Conservation (phyloP, 108 stramenopile species). For the Nannochloropsis gaditana region DNA sequence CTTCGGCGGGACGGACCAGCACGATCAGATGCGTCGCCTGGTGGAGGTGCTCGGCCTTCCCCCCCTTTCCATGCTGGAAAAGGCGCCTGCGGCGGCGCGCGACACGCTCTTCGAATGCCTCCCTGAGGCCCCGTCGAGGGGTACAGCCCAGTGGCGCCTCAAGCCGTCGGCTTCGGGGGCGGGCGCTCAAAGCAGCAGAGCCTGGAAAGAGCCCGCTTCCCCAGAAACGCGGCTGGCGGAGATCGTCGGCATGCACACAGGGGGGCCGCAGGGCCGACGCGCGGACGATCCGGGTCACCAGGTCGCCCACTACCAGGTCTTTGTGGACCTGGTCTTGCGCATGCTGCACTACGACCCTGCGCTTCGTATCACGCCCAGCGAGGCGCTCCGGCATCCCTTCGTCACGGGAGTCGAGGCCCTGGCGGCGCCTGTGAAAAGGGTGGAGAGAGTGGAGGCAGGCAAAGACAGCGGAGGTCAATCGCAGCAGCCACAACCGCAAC, state of each 20-base stretch:
- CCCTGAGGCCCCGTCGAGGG: background rate
- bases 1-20: constrained; percentile 88
- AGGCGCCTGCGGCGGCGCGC: constrained; percentile 66
- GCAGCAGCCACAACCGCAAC: background rate
- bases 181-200: constrained; percentile 62
- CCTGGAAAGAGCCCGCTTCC: constrained; percentile 51
- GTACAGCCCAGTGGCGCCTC: background rate
- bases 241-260: constrained; percentile 52
- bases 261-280: constrained; percentile 51
- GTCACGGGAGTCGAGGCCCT: background rate
- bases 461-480: background rate
- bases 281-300: constrained; percentile 67
- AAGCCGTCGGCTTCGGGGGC: background rate
- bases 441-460: background rate
- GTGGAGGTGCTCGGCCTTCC: constrained; percentile 86
- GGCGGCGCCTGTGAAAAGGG: too few species aligned
- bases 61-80: constrained; percentile 66
- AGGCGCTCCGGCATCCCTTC: constrained; percentile 75
- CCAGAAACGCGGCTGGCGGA: constrained; percentile 63
- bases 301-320: constrained; percentile 68
- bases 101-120: constrained; percentile 64
- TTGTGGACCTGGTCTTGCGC: constrained; percentile 78
- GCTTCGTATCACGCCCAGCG: constrained; percentile 68
- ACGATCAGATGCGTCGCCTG: constrained; percentile 93
- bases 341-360: constrained; percentile 64